phyloP scores from a whole-genome alignment of 169 alveolate species.

The Cryptosporidium ryanae region DNA sequence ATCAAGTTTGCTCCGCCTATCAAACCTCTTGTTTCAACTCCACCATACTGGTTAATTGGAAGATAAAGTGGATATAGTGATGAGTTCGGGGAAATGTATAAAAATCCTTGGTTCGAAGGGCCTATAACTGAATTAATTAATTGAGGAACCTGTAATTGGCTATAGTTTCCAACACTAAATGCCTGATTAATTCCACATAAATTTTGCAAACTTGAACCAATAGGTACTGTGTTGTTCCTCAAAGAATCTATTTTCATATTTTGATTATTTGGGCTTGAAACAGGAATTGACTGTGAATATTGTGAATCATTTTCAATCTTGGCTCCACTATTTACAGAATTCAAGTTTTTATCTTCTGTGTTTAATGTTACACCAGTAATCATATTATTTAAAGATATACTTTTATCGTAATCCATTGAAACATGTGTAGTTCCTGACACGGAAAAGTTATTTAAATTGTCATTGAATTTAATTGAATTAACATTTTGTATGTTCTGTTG shows the following conservation, averaged over 20 bases:
- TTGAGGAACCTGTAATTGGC: conserved; percentile 31
- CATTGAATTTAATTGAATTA: conserved; percentile 13
- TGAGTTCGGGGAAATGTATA: conserved; percentile 29
- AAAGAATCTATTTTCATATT: conserved; percentile 22
- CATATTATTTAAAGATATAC: conserved; percentile 3
- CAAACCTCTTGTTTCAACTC: conserved; percentile 17
- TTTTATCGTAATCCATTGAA: conserved; percentile 58
- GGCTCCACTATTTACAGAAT: neutral
- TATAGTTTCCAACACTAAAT: conserved; percentile 9
- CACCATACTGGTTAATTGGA: conserved; percentile 35
- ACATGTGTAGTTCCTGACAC: conserved; percentile 60
- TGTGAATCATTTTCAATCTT: conserved; percentile 6
- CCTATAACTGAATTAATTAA: conserved; percentile 5
- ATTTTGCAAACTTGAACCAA: conserved; percentile 6
- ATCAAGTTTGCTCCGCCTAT: neutral
- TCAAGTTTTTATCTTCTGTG: conserved; percentile 13
- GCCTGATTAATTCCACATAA: conserved; percentile 29
- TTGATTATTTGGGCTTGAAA: neutral
- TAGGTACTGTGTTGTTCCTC: conserved; percentile 1
- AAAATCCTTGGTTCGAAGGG: neutral
- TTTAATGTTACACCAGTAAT: conserved; percentile 30
- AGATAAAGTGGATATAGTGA: conserved; percentile 49
- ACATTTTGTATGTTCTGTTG: conserved; percentile 3
- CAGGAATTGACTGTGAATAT: neutral
- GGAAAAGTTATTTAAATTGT: conserved; percentile 41